Evolutionary conservation across 2,329 filamentous ascomycete genomes (phyloP), one percentile per base, ranked within the genome.

Genomic region (Beauveria rudraprayagi): DNA sequence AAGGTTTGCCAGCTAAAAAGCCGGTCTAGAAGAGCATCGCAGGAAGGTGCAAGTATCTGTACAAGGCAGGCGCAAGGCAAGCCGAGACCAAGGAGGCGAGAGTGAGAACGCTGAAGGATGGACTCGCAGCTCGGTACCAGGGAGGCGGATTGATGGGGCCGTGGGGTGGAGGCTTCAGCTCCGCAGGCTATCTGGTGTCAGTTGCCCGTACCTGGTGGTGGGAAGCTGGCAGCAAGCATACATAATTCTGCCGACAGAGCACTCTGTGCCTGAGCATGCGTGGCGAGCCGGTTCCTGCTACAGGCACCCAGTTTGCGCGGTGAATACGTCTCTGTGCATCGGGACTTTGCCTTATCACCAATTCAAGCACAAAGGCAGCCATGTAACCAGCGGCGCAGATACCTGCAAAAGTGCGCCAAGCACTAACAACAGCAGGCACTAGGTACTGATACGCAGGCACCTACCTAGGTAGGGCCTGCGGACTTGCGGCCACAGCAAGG

Each of bases 161-260:
- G 43, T 48, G 43, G 43, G 43, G 54, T 16, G 50, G n/a, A n/a
- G 30, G 17, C 41, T 56, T 56, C 54, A 56, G 54, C 54, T 56
- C 48, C 54, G 19, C 54, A 56, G 54, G 54, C 54, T 6, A 26
- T 26, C 19, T 40, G n/a, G 30, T 24, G 51, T 53, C 8, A 11
- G 50, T 22, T 22, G 30, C 10, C 5, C 5, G 16, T 19, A 28
- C 26, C 24, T 55, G 26, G 26, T 47, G 26, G 17, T 24, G 26
- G 17, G 37, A 14, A 37, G 41, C 28, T 2, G 43, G 28, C 11
- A 17, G 16, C 26, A 56, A 47, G 43, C 19, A 48, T 28, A 56
- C 10, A 34, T 9, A n/a, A 1, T 34, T 11, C 11, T 34, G 11
- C 11, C 16, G 34, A 5, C 11, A 16, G 34, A 37, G 14, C 34